phyloP scores from a whole-genome alignment of 306 rosid species.

The Fragaria iinumae region DNA sequence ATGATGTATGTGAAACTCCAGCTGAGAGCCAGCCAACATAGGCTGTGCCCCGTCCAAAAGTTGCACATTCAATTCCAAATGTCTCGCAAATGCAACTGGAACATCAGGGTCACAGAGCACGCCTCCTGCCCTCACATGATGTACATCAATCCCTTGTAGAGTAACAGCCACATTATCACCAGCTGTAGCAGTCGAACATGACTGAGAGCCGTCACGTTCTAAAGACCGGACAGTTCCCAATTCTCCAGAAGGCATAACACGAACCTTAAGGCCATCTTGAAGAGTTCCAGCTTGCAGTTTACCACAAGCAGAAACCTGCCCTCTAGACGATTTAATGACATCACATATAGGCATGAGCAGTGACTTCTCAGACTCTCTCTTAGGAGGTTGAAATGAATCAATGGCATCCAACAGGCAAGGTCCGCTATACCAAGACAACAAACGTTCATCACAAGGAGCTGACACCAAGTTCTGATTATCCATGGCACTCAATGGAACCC shows the following conservation, averaged over 20 bases:
- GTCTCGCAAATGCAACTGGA: constrained; percentile 64
- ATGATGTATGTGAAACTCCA: constrained; percentile 90
- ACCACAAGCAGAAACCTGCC: constrained; percentile 85
- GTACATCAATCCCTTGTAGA: constrained; percentile 70
- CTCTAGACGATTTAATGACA: constrained; percentile 61
- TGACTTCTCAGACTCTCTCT: constrained; percentile 81
- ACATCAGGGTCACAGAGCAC: constrained; percentile 89
- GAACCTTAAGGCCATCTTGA: constrained; percentile 77
- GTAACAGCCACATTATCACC: constrained; percentile 84
- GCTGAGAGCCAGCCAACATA: constrained; percentile 74
- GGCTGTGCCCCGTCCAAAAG: constrained; percentile 75
- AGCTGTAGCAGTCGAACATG: constrained; percentile 76
- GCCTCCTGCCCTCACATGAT: constrained; percentile 74
- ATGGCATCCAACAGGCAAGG: constrained; percentile 79
- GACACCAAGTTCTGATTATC: constrained; percentile 88
- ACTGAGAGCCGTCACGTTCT: constrained; percentile 66
- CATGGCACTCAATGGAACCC: constrained; percentile 91
- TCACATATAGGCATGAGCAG: constrained; percentile 92
- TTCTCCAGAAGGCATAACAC: constrained; percentile 80
- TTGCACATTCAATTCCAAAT: constrained; percentile 79
- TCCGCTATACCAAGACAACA: constrained; percentile 79
- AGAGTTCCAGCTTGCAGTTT: constrained; percentile 96
- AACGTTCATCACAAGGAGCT: constrained; percentile 59
- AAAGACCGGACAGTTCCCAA: constrained; percentile 67
- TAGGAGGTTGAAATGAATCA: constrained; percentile 82